Evolutionary conservation across 2,329 filamentous ascomycete genomes (phyloP), one percentile per base, ranked within the genome.

Genomic region (Ceratocystis colombiana): DNA sequence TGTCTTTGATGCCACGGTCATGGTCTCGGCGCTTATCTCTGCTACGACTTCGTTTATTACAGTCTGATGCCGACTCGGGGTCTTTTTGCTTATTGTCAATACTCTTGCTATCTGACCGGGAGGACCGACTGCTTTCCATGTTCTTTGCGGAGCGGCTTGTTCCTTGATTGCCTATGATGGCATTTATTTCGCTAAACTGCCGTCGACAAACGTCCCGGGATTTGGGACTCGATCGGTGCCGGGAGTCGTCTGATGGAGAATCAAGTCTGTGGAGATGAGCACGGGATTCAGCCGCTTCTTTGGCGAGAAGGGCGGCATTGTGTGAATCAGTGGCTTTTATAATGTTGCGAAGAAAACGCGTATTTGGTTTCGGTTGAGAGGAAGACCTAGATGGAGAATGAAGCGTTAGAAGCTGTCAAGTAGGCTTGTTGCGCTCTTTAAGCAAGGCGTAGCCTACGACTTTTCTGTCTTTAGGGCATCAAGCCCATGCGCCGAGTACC

Each of bases 321-420:
- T 99, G 93, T 65, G 77, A 88, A 71, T 95, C 88, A 7, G 90
- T 95, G 70, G 94, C 88, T 69, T 87, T 88, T 69, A 99, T 90
- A 66, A 97, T 89, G 72, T 94, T 88, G 67, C 86, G 86, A 53
- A 99, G 78, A 73, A 97, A 97, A 44, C 88, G 84, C 0, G 89
- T 96, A 72, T 99, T 97, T 2, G 93, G 92, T 73, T 93, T 96
- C 0, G 89, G 90, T 44, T 68, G 63, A 5, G 59, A 48, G 33
- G 66, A 44, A 45, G 65, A 66, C 3, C 53, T 33, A 69, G 66
- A 67, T 63, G 69, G 64, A 64, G 22, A 28, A 57, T 41, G 50
- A 46, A 33, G 5, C 22, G n/a, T 12, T 45, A 50, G 55, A 55
- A 22, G 25, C 17, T 30, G 15, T 3, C 4, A 30, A 57, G 25